Percentiles rank a stretch among this genome's conserved stretches.
phyloP scores from a whole-genome alignment of 805 yeast genomes.

The Lipomyces mesembrius region DNA sequence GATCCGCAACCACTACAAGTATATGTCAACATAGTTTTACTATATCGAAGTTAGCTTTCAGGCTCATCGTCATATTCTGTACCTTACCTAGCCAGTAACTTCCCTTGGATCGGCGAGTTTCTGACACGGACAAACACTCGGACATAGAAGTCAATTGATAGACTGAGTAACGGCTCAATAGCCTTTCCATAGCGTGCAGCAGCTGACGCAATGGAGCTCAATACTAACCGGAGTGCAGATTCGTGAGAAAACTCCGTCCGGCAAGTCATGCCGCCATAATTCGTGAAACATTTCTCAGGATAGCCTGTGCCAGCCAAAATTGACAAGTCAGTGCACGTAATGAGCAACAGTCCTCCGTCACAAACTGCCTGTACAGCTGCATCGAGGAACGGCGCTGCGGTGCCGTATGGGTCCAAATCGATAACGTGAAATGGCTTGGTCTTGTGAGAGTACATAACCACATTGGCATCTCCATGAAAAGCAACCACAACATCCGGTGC shows the following conservation, averaged over 20 bases:
- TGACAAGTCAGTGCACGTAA: conserved; percentile 95
- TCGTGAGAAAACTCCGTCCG: conserved; percentile 87
- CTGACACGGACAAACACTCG: conserved; percentile 80
- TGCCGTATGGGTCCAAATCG: conserved; percentile 96
- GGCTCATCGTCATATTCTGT: not conserved
- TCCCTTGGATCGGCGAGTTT: conserved; percentile 80
- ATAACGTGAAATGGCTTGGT: conserved; percentile 69
- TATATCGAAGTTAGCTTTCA: conserved; percentile 35
- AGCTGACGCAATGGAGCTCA: conserved; percentile 71
- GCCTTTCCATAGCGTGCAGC: conserved; percentile 90
- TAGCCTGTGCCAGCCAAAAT: conserved; percentile 95
- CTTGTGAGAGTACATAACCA: conserved; percentile 61
- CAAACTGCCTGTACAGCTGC: conserved; percentile 83
- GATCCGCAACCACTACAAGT: conserved; percentile 89
- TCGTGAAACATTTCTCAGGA: conserved; percentile 94
- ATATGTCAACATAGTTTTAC: conserved; percentile 75
- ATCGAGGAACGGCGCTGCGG: conserved; percentile 95
- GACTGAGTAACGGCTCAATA: conserved; percentile 82
- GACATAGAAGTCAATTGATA: conserved; percentile 91
- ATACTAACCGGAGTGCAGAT: conserved; percentile 83
- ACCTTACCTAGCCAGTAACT: conserved; percentile 59
- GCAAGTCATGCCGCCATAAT: conserved; percentile 90
- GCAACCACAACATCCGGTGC: conserved; percentile 63
- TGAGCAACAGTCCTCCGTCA: conserved; percentile 82
- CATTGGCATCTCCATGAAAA: conserved; percentile 89